Base-by-base conservation (phyloP, 2,329 filamentous ascomycete genomes). In the Pseudonectria buxi region DNA sequence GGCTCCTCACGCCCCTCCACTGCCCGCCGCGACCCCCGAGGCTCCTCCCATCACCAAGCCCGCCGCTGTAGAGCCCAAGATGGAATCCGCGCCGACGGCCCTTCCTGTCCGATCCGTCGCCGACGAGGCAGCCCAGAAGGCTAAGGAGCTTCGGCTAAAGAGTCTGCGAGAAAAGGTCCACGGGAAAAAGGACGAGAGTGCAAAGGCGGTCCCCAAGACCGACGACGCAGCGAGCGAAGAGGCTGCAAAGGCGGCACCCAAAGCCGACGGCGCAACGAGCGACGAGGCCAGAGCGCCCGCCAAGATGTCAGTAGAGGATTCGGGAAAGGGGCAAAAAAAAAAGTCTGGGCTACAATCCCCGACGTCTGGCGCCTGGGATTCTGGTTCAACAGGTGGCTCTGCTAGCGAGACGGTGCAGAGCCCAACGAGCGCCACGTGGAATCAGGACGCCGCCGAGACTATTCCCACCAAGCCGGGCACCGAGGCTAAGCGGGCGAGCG, bases 41-140 rank as follows among this genome's bases (percentile, higher is more conserved):
- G 44, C 45, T 12, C 40, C 44, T 13, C 15, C 37, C 26, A 28
- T 42, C 32, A 27, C 27, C 16, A 36, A 48, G 33, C 18, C 38
- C 26, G 43, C 47, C 30, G 13, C 47, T n/a, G 31, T 45, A 29
- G 38, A 44, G 14, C 16, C 45, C 26, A 47, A 54, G 38, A 42
- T 50, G 32, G 50, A 47, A 24, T 46, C 40, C 3, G 40, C 44
- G 52, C 41, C 58, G 41, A 53, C 51, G 34, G 38, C 54, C 9
- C 50, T 73, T 10, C 69, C 74, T 2, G 58, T 74, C 32, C 65
- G 66, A 44, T 74, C 69, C 50, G 67, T 78, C 33, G 77, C 76
- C 28, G 72, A 85, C 50, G 81, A 87, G 55, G 78, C 74, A 32
- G 78, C 78, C 1, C 63, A 71, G 49, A 81, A 75, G 58, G 78